Conservation (phyloP, 768 basidiomycete species). For the Rhizopogon roseolus region DNA sequence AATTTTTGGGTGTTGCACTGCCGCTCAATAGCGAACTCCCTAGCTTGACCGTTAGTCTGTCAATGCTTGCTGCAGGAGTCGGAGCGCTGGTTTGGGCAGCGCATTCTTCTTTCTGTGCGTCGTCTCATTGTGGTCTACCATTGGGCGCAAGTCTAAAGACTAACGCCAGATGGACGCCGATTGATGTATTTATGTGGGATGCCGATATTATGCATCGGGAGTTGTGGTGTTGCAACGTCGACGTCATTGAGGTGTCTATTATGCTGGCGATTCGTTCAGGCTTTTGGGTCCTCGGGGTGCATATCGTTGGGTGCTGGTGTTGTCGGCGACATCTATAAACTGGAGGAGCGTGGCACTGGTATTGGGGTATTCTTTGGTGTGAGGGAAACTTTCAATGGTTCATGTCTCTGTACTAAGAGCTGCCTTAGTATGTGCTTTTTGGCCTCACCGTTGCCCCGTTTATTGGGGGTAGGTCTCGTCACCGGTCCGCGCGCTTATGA, state of each 20-base stretch:
- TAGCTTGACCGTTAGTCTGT: constrained; percentile 44
- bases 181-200: constrained; percentile 46
- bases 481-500: background rate
- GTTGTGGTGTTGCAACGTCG: constrained; percentile 50
- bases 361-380: constrained; percentile 53
- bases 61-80: constrained; percentile 35
- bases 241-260: constrained; percentile 43
- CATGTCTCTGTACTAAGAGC: background rate
- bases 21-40: background rate
- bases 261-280: constrained; percentile 55
- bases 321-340: constrained; percentile 53
- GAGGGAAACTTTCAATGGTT: constrained; percentile 3
- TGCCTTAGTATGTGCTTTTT: constrained; percentile 32
- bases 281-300: constrained; percentile 51
- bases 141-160: background rate
- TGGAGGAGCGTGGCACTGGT: constrained; percentile 47
- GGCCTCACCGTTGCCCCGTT: constrained; percentile 56
- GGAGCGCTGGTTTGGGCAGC: constrained; percentile 44
- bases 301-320: constrained; percentile 50
- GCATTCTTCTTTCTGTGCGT: constrained; percentile 40
- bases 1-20: background rate
- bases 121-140: constrained; percentile 1
- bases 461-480: constrained; percentile 34
- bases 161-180: constrained; percentile 52
- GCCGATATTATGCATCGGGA: constrained; percentile 47